Evolutionary conservation across 345 rosid species (phyloP).

Genomic region (Salix arbutifolia): DNA sequence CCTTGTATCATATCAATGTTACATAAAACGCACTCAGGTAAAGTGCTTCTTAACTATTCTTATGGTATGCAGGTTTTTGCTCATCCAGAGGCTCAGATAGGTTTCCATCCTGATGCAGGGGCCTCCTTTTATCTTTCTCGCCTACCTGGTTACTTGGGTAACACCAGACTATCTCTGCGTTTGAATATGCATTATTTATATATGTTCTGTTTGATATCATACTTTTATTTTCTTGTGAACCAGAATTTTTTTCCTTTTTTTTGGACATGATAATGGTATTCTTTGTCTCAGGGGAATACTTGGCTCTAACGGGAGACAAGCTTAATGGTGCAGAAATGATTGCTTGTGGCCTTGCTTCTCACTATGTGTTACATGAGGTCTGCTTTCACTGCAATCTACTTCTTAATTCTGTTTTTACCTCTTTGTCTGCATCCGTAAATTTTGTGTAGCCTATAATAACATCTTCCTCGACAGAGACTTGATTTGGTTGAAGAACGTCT

Average conservation of each 20-base stretch:
- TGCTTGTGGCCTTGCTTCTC: slow-evolving; percentile 93
- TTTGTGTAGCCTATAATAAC: slow-evolving; percentile 7
- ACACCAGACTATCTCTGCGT: background rate
- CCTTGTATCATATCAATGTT: background rate
- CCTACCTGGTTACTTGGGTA: slow-evolving; percentile 85
- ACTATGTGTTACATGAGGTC: slow-evolving; percentile 64
- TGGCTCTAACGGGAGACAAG: slow-evolving; percentile 87
- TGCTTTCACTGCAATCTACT: slow-evolving; percentile 22
- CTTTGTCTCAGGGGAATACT: slow-evolving; percentile 65
- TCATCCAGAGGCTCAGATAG: slow-evolving; percentile 73
- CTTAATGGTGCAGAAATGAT: slow-evolving; percentile 88
- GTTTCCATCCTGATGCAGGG: slow-evolving; percentile 92
- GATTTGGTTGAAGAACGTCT: slow-evolving; percentile 68
- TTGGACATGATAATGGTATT: background rate
- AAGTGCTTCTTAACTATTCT: background rate
- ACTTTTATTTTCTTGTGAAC: background rate
- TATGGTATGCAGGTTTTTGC: slow-evolving; percentile 52
- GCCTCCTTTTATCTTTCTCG: slow-evolving; percentile 86
- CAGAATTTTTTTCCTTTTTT: background rate
- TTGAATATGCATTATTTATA: background rate
- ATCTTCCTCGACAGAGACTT: slow-evolving; percentile 60
- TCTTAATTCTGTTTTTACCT: slow-evolving; percentile 10
- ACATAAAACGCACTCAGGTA: background rate
- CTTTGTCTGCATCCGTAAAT: background rate
- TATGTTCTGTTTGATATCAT: background rate